Base-by-base conservation (phyloP, 2,329 filamentous ascomycete genomes). In the Aspergillus pseudoglaucus region DNA sequence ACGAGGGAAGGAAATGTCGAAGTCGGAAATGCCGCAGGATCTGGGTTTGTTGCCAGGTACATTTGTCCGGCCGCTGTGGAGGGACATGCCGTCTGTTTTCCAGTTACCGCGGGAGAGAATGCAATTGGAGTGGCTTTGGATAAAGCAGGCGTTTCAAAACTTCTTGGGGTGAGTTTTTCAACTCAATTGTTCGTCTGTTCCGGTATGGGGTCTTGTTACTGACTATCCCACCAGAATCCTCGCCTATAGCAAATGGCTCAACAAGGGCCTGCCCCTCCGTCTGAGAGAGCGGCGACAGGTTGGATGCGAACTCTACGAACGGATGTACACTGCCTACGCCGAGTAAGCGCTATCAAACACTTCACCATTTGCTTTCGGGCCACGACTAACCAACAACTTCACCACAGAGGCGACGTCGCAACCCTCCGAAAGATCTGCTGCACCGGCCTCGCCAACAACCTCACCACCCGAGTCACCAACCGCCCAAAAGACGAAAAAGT, bases 301-400 rank as follows among this genome's bases (percentile, higher is more conserved):
- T 35, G 72, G 68, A 9, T 59, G 60, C 37, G 53, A 64, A 7
- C 60, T 77, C n/a, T 74, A 78, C 49, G 50, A 63, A 41, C 51
- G 60, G 22, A 73, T 78, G 69, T 78, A 77, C 57, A 65, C 56
- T 20, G 64, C 70, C 18, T 75, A 77, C 52, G 74, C 75, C 20
- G 55, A 53, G 58, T 76, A 71, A 56, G 65, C 62, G 17, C 40
- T 27, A 14, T 7, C 10, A 35, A 7, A 49, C 59, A 27, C 41
- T n/a, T 44, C 64, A 17, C 47, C 59, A 44, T 8, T 17, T 10
- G 32, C 27, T 35, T 37, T 1, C 53, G 47, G 14, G 22, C 62
- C 15, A 25, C 23, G 2, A 9, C 9, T 30, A 30, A 30, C 25
- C 25, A 30, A 9, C 25, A 12, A 30, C 25, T 30, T 30, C 25